Evolutionary conservation across 805 yeast genomes (phyloP), one percentile per base, ranked within the genome.

Genomic region (Sugiyamaella mastotermitis): DNA sequence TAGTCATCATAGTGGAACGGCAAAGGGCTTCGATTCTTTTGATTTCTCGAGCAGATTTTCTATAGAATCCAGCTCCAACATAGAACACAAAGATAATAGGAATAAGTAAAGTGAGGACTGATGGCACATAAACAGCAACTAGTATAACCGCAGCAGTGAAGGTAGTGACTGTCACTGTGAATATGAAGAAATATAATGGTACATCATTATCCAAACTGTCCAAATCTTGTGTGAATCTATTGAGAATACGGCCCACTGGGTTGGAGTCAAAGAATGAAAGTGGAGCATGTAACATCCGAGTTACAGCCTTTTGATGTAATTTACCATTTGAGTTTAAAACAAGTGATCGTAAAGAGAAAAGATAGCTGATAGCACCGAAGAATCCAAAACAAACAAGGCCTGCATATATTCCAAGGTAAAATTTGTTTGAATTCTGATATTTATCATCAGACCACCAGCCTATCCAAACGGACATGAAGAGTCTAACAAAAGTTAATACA

Each of bases 161-260:
- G 42, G 65, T 70, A 27, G 72, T 58, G 15, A 73, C 40, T 7
- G 78, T 72, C 42, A 67, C 72, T 16, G 74, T 41, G 45, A 79
- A 66, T 57, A 77, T 64, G 48, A 53, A 75, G 77, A 46, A 74
- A 76, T 48, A 76, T 68, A 18, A 33, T 16, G 33, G 37, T 30
- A 81, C 64, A 55, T 76, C 83, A 51, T 76, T 77, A 52, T 83
- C 92, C 52, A 83, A 62, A 3, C 74, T 74, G 55, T 80, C 85
- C 0, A 88, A 79, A 55, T 83, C 94, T 50, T 82, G 82, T 1
- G 92, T 82, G 57, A 83, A 83, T 47, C 94, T 66, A 58, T 83
- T 83, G 55, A 83, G 61, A 36, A 83, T 72, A 52, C 92, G 67
- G 1, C 94, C 94, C 66, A 81, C 70, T 16, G 94, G 94, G 0